Percentiles rank a stretch among this genome's conserved stretches.
Conservation (phyloP, 2,329 filamentous ascomycete genomes). For the Thielaviopsis ethacetica region DNA sequence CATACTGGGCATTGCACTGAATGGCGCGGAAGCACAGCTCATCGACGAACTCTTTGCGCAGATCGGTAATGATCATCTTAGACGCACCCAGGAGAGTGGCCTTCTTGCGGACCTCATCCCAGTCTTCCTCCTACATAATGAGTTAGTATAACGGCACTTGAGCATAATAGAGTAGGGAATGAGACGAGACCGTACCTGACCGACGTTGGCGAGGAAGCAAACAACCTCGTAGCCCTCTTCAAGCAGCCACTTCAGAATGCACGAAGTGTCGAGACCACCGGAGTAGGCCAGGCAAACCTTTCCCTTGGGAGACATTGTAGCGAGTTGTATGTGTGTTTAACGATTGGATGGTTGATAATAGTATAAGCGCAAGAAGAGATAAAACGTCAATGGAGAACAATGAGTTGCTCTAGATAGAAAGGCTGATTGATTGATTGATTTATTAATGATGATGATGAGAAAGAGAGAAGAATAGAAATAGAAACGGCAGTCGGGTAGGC, state of each 20-base stretch:
- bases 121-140: slow-evolving; percentile 10
- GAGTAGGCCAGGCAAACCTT: slow-evolving; percentile 12
- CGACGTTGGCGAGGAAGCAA: slow-evolving; percentile 44
- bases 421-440: not conserved
- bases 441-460: not conserved
- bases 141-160: not conserved
- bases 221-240: slow-evolving; percentile 13
- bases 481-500: no score
- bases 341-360: not conserved
- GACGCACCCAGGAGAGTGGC: slow-evolving; percentile 18
- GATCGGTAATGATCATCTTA: slow-evolving; percentile 36
- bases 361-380: not conserved
- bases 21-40: slow-evolving; percentile 62
- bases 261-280: slow-evolving; percentile 25
- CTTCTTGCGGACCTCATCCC: slow-evolving; percentile 27
- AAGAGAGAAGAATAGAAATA: not conserved
- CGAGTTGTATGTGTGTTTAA: not conserved
- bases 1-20: slow-evolving; percentile 47
- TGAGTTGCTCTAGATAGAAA: not conserved
- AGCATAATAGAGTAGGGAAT: not conserved
- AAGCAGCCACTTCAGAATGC: slow-evolving; percentile 26
- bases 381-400: no score
- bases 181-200: slow-evolving; percentile 30
- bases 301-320: slow-evolving; percentile 10
- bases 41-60: slow-evolving; percentile 56